Base-by-base conservation (phyloP, 2,329 filamentous ascomycete species). In the Grosmannia serpens region DNA sequence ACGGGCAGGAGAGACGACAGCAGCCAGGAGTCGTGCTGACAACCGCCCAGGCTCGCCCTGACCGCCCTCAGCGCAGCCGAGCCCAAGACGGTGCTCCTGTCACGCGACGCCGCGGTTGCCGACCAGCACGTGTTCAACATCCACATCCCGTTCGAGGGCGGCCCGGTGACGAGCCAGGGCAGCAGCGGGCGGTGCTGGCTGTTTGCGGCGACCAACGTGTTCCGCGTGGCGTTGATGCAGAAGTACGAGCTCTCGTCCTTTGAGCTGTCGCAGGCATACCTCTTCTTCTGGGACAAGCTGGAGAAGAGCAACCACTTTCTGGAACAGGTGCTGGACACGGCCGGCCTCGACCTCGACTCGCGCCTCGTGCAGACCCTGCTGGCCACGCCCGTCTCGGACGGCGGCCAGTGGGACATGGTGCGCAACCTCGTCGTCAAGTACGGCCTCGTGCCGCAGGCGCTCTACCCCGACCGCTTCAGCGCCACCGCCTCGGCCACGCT, bases 231-330 rank as follows among this genome's bases (percentile, higher is more conserved):
- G 1, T 77, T 95, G 53, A 92, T 94, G 86, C 87, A 88, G 71
- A 86, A 86, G 66, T 88, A 95, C 71, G 82, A 84, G 62, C 80
- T 95, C 24, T 81, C 85, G 53, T 77, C 81, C 57, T 95, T 95
- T 66, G 88, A 95, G 75, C 77, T 96, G n/a, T 91, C 86, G 33
- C 91, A 95, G 72, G 79, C 86, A 1, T 95, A 95, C 67, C 79
- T 95, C 4, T 95, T 92, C 74, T 95, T 90, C 78, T 95, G 88
- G 86, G 91, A 96, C 71, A 95, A 95, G 74, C 82, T 95, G 24
- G 91, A 96, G 71, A 95, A 95, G 72, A 80, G 87, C 10, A 95
- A 95, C 71, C 95, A 82, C 76, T 95, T 95, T 74, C 79, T 95
- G 22, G 89, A 95, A 72, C 87, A 88, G 66, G 82, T 92, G 61